Conservation (phyloP, 345 rosid genomes). For the Pseudoturritis turrita region DNA sequence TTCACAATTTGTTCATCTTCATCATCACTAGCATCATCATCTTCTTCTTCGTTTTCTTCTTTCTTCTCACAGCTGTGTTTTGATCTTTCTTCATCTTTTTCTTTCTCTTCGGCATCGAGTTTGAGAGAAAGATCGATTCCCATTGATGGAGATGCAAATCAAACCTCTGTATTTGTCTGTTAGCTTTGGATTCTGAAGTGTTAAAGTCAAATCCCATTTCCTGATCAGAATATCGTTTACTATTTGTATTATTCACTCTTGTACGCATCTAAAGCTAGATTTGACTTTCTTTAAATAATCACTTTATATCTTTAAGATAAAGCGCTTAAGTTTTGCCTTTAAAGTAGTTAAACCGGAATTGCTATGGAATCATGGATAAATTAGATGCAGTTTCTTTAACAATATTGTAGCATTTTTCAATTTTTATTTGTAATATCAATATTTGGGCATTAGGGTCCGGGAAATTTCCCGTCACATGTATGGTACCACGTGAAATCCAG, state of each 20-base stretch:
- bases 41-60: not conserved
- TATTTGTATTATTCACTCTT: slow-evolving; percentile 32
- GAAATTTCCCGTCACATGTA: slow-evolving; percentile 15
- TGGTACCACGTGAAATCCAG: slow-evolving; percentile 16
- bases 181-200: slow-evolving; percentile 6
- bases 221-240: slow-evolving; percentile 26
- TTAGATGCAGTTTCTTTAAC: not conserved
- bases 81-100: slow-evolving; percentile 15
- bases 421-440: not conserved
- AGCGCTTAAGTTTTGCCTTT: not conserved
- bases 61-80: slow-evolving; percentile 13
- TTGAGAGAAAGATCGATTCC: slow-evolving; percentile 28
- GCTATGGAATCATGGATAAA: slow-evolving; percentile 3
- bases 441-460: not conserved
- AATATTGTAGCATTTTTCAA: not conserved
- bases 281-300: slow-evolving; percentile 33
- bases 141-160: slow-evolving; percentile 12
- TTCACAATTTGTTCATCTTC: slow-evolving; percentile 5
- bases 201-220: slow-evolving; percentile 30
- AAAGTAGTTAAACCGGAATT: not conserved
- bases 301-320: slow-evolving; percentile 7
- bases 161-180: not conserved
- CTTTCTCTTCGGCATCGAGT: slow-evolving; percentile 1
- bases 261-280: slow-evolving; percentile 32
- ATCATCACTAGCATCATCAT: not conserved